Conservation (phyloP, 1,284 basidiomycete species). For the Coniferiporia weirii region DNA sequence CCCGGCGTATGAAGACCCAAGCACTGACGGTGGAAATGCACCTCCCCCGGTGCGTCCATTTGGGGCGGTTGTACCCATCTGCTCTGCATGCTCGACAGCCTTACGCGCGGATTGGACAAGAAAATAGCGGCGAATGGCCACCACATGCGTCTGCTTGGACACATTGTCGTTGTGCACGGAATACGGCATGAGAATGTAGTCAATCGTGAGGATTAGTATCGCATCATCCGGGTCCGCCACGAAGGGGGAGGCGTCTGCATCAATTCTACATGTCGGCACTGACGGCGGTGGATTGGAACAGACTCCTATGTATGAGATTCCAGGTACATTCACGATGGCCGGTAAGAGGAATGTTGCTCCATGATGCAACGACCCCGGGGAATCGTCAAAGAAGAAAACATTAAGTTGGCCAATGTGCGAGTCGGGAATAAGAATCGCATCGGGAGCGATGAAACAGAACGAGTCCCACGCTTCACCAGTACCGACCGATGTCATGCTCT, state of each 20-base stretch:
- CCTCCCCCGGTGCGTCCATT: not conserved
- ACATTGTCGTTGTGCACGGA: not conserved
- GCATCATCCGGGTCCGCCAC: conserved; percentile 4
- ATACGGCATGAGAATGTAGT: not conserved
- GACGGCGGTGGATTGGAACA: not conserved
- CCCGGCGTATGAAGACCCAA: not conserved
- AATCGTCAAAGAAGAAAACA: conserved; percentile 11
- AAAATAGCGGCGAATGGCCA: not conserved
- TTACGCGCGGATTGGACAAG: not conserved
- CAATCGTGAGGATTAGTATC: not conserved
- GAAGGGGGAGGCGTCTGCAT: conserved; percentile 6
- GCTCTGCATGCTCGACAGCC: not conserved
- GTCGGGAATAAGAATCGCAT: conserved; percentile 14
- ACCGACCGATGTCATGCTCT: not conserved
- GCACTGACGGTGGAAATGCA: not conserved
- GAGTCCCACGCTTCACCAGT: conserved; percentile 11
- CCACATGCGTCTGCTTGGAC: not conserved
- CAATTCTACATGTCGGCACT: not conserved
- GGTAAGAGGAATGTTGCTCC: conserved; percentile 9
- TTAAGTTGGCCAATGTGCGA: conserved; percentile 5
- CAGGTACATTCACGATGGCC: not conserved
- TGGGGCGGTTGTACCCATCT: not conserved
- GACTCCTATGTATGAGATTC: not conserved
- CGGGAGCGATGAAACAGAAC: conserved; percentile 13
- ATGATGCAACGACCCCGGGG: conserved; percentile 5